Base-by-base conservation (phyloP, 805 yeast species). In the Ogataea methylovora region DNA sequence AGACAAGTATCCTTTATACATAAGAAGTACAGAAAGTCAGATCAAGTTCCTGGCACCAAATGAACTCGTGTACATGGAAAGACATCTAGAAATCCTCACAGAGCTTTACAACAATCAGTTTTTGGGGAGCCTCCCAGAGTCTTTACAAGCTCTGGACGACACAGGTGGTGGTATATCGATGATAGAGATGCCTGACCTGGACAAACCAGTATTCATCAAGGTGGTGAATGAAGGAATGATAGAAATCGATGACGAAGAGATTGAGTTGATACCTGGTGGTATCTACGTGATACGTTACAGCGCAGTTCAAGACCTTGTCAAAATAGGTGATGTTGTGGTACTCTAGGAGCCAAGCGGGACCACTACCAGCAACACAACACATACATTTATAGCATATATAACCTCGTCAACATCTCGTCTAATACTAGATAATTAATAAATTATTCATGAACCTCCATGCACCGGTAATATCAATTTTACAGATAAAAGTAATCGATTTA, bases 151-250 rank as follows among this genome's bases (percentile, higher is more conserved):
- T 4, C 62, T 92, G 38, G 94, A 87, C 48, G 96, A 86, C 43
- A 71, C 71, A 2, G 68, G 76, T 10, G 84, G 80, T 18, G 73
- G 72, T 11, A 53, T 79, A 11, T 65, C 74, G 8, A 88, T 92
- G 97, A 65, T 90, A 2, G 82, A 76, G 12, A 69, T 68, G 40
- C 97, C 97, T 0, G 84, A 84, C 32, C 45, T 83, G 51, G 70
- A 82, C 42, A 71, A 67, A 38, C 84, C 92, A 6, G 97, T 92
- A 1, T 87, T 86, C 47, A 63, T 88, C 9, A 67, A 73, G 30
- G 80, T 75, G 1, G 34, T 59, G n/a, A 49, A 48, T 22, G 65
- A 62, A 10, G 51, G 56, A 17, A 57, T 56, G 12, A 61, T 63
- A 0, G 47, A 52, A 3, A 58, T 76, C 10, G 76, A 71, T 16